A percentile compares a stretch with the other conserved stretches of the same genome.
Evolutionary conservation across 768 basidiomycete genomes (phyloP).

Genomic region (Collybia nuda): DNA sequence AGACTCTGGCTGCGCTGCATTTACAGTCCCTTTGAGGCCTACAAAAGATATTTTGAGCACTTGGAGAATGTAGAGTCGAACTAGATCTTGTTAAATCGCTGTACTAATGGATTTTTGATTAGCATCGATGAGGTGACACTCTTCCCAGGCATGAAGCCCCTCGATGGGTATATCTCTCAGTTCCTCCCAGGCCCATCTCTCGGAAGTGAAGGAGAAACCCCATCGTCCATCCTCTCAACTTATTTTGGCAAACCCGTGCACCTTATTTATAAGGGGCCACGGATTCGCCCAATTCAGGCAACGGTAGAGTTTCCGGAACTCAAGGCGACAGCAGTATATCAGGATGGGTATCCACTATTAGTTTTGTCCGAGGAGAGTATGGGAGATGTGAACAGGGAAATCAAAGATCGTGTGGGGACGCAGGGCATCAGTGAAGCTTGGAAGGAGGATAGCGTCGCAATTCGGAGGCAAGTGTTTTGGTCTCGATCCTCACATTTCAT

Average conservation of each 20-base stretch:
- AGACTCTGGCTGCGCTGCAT: slow-evolving; percentile 54
- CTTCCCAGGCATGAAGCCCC: slow-evolving; percentile 33
- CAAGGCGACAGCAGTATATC: slow-evolving; percentile 54
- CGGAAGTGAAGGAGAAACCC: slow-evolving; percentile 20
- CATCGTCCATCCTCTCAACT: slow-evolving; percentile 55
- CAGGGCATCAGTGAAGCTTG: slow-evolving; percentile 14
- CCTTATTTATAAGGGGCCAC: slow-evolving; percentile 67
- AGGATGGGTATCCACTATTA: slow-evolving; percentile 70
- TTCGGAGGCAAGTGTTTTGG: slow-evolving; percentile 10
- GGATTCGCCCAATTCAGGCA: slow-evolving; percentile 46
- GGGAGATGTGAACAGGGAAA: slow-evolving; percentile 28
- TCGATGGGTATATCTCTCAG: slow-evolving; percentile 71
- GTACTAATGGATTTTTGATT: neutral
- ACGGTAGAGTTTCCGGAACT: slow-evolving; percentile 59
- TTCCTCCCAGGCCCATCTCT: slow-evolving; percentile 28
- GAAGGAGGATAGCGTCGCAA: slow-evolving; percentile 8
- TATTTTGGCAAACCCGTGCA: slow-evolving; percentile 64
- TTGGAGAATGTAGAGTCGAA: slow-evolving; percentile 57
- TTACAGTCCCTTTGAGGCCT: slow-evolving; percentile 61
- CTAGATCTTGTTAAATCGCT: neutral
- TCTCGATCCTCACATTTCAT: neutral
- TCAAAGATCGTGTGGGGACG: neutral
- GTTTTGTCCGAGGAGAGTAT: slow-evolving; percentile 71
- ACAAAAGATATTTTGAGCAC: slow-evolving; percentile 40
- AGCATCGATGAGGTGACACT: slow-evolving; percentile 57